Evolutionary conservation across 2,329 filamentous ascomycete species (phyloP).

Genomic region (Furcasterigmium sp.): DNA sequence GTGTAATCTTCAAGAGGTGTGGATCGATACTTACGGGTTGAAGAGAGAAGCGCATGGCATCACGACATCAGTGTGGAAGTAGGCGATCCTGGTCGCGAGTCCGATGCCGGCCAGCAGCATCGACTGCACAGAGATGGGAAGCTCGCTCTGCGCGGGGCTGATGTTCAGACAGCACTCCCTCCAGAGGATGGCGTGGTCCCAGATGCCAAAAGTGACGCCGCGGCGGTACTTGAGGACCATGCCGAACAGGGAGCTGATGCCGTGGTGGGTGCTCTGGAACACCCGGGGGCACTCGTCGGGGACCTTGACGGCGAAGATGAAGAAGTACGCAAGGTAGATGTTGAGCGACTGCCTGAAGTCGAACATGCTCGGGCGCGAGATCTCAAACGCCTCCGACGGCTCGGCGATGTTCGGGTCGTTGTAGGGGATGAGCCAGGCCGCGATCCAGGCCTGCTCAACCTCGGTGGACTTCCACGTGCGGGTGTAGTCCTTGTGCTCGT

Average conservation of each 20-base stretch:
- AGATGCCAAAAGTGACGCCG: slow-evolving; percentile 55
- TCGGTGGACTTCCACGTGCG: slow-evolving; percentile 41
- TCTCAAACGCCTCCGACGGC: slow-evolving; percentile 22
- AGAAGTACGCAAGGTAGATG: slow-evolving; percentile 37
- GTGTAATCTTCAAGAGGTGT: neutral
- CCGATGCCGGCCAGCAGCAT: slow-evolving; percentile 40
- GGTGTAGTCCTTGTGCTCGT: slow-evolving; percentile 44
- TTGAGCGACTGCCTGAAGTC: slow-evolving; percentile 28
- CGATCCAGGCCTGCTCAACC: slow-evolving; percentile 41
- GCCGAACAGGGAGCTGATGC: slow-evolving; percentile 54
- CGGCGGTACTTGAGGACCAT: slow-evolving; percentile 58
- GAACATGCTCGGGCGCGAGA: slow-evolving; percentile 26
- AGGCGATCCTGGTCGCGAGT: slow-evolving; percentile 37
- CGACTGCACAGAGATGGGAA: slow-evolving; percentile 42
- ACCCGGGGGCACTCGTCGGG: slow-evolving; percentile 53
- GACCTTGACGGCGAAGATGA: slow-evolving; percentile 54
- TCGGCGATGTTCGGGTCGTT: slow-evolving; percentile 30
- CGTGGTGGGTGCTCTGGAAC: slow-evolving; percentile 59
- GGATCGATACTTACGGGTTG: slow-evolving; percentile 36
- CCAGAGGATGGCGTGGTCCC: slow-evolving; percentile 61
- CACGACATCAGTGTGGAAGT: slow-evolving; percentile 53
- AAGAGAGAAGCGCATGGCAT: slow-evolving; percentile 56
- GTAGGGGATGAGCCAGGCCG: slow-evolving; percentile 41
- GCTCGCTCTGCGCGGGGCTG: slow-evolving; percentile 41
- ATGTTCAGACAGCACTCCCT: slow-evolving; percentile 47